Percentiles rank a stretch among this genome's conserved stretches.
Conservation (phyloP, 1,284 basidiomycete species). For the Calocybe gambosa region DNA sequence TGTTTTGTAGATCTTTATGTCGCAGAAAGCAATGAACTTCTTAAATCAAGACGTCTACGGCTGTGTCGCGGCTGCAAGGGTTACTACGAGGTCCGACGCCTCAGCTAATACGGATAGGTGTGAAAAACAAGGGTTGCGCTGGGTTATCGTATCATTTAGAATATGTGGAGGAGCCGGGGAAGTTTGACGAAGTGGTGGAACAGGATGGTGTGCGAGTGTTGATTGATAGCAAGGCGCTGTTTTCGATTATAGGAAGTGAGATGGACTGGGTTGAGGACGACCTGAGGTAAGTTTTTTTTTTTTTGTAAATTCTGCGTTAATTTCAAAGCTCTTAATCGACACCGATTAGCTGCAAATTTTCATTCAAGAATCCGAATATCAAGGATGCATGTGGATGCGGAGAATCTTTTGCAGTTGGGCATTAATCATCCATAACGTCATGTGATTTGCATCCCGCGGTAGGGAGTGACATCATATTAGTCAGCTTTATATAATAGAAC, state of each 20-base stretch:
- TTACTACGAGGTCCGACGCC: slow-evolving; percentile 80
- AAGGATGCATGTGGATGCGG: slow-evolving; percentile 94
- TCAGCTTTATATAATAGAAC: slow-evolving; percentile 7
- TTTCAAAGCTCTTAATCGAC: slow-evolving; percentile 3
- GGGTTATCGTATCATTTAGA: slow-evolving; percentile 97
- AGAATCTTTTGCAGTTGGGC: slow-evolving; percentile 73
- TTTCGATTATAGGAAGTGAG: slow-evolving; percentile 96
- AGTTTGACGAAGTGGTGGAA: slow-evolving; percentile 97
- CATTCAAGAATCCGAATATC: slow-evolving; percentile 87
- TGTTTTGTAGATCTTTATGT: slow-evolving; percentile 17
- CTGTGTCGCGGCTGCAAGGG: slow-evolving; percentile 66
- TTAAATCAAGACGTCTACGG: slow-evolving; percentile 66
- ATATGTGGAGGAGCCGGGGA: slow-evolving; percentile 86
- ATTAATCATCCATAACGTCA: slow-evolving; percentile 1
- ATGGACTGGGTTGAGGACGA: slow-evolving; percentile 99
- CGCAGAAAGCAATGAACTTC: slow-evolving; percentile 2
- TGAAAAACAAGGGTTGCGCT: slow-evolving; percentile 98
- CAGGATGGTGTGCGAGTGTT: slow-evolving; percentile 92
- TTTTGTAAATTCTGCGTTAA: slow-evolving; percentile 8
- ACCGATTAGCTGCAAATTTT: slow-evolving; percentile 72
- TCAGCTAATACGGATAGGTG: slow-evolving; percentile 90
- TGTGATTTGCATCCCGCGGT: background rate
- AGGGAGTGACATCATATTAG: slow-evolving; percentile 15
- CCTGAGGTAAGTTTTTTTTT: slow-evolving; percentile 53
- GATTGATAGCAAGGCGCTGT: slow-evolving; percentile 96